These are phyloP conservation scores for Plasmodium adleri DNA, from an alignment of 169 alveolate species.

Conservation along the genomic window DNA sequence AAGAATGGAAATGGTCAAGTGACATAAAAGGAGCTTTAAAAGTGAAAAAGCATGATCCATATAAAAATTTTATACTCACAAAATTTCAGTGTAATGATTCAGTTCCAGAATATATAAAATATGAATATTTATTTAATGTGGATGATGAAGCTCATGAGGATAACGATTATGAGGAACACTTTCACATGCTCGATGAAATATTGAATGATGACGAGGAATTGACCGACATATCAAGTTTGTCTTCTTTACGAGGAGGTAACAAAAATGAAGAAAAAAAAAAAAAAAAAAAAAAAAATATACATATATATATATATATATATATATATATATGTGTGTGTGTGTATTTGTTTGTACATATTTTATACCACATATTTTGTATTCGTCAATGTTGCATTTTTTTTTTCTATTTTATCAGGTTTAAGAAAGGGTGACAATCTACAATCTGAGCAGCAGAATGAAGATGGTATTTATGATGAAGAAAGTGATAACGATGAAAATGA, in stretches of 20 bases:
- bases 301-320: background rate
- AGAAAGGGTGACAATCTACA: background rate
- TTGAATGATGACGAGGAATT: conserved; percentile 54
- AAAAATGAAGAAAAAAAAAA: background rate
- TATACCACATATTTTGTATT: background rate
- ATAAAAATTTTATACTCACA: conserved; percentile 79
- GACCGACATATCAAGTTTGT: conserved; percentile 17
- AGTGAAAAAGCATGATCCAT: conserved; percentile 83
- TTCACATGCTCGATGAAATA: conserved; percentile 56
- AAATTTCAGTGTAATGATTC: conserved; percentile 72
- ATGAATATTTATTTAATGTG: conserved; percentile 81
- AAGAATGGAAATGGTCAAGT: conserved; percentile 89
- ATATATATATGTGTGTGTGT: background rate
- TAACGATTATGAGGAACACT: conserved; percentile 49
- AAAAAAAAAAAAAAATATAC: background rate
- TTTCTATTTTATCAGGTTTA: conserved; percentile 2
- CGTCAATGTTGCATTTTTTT: background rate
- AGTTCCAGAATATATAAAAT: conserved; percentile 72
- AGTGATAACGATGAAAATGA: conserved; percentile 7
- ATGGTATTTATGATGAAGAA: background rate
- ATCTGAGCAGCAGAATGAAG: background rate
- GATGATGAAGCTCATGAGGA: conserved; percentile 68
- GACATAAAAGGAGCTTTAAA: conserved; percentile 85
- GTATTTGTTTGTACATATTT: background rate
- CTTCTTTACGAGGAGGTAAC: conserved; percentile 20